Base-by-base conservation (phyloP, 495 filamentous ascomycete species). In the Penicillium argentinense region DNA sequence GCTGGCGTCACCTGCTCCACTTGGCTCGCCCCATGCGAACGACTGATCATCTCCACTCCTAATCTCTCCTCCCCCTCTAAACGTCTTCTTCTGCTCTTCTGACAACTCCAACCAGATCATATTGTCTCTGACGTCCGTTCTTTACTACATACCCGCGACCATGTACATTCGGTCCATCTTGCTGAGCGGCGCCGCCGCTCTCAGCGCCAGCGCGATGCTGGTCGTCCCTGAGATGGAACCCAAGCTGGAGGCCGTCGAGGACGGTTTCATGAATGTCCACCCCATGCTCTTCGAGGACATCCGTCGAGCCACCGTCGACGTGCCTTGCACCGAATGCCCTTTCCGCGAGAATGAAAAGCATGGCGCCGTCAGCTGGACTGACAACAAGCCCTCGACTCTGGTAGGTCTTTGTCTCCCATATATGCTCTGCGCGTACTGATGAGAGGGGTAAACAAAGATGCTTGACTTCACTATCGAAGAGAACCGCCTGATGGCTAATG, bases 261-360 rank as follows among this genome's bases (percentile, higher is more conserved):
- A 49, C 24, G 65, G 62, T 16, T 58, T 65, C 25, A 32, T 64
- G 33, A 52, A 42, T 16, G 28, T 66, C 11, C 52, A 65, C 18
- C 64, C 67, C 0, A 17, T 70, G 23, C 51, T 62, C 26, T 36
- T 62, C n/a, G 51, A 62, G 23, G 57, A 67, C 18, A 50, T 60
- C 6, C 59, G 57, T 24, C 57, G 62, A 36, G 57, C 64, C 34
- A 49, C 57, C 4, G 47, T 79, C 29, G 58, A 63, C 9, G 52
- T 79, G 8, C 57, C 64, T 28, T 80, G 76, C 55, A 64, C 65
- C 17, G 70, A 71, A 19, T 80, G 76, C 42, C 74, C 72, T 0
- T 73, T 71, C 66, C 71, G 58, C 27, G 57, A 60, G 56, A 49
- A 59, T 16, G 54, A 48, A 8, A 49, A 60, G 11, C 57, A 67